Conservation (phyloP, 805 yeast genomes). For the Tetrapisispora namnaoensis region DNA sequence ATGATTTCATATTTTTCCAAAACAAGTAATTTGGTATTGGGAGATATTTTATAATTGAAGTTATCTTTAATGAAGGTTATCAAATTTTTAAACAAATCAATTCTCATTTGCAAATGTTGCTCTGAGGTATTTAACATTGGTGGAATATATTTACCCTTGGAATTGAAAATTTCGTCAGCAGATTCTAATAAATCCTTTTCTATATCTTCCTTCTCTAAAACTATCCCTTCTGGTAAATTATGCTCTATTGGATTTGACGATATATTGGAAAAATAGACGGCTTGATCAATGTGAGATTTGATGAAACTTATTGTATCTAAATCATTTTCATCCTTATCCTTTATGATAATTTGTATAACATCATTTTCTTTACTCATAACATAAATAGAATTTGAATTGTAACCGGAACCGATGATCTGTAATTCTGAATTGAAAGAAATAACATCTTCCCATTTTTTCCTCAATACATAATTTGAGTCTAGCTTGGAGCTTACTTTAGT, state of each 20-base stretch:
- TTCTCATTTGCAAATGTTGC: slow-evolving; percentile 44
- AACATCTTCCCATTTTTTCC: slow-evolving; percentile 72
- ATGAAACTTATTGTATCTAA: slow-evolving; percentile 32
- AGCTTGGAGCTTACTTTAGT: slow-evolving; percentile 44
- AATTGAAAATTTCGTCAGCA: slow-evolving; percentile 45
- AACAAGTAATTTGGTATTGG: slow-evolving; percentile 32
- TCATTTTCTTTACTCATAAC: slow-evolving; percentile 49
- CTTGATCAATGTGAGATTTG: slow-evolving; percentile 76
- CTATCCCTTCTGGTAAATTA: slow-evolving; percentile 35
- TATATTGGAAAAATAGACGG: slow-evolving; percentile 46
- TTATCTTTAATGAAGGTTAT: slow-evolving; percentile 38
- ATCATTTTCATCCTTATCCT: slow-evolving; percentile 5
- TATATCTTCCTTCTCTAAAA: slow-evolving; percentile 36
- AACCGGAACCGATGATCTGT: slow-evolving; percentile 49
- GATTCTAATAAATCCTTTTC: slow-evolving; percentile 44
- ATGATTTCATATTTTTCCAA: slow-evolving; percentile 35
- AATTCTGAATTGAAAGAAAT: slow-evolving; percentile 47
- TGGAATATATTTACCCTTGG: slow-evolving; percentile 49
- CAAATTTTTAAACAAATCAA: slow-evolving; percentile 35
- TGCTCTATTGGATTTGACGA: slow-evolving; percentile 40
- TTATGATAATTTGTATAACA: slow-evolving; percentile 38
- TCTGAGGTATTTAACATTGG: slow-evolving; percentile 40
- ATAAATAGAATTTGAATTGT: slow-evolving; percentile 39
- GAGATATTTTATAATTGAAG: slow-evolving; percentile 32
- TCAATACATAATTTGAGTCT: slow-evolving; percentile 27